Evolutionary conservation across 371 early-diverging fungal species (phyloP).

Genomic region (Coemansia sp.): DNA sequence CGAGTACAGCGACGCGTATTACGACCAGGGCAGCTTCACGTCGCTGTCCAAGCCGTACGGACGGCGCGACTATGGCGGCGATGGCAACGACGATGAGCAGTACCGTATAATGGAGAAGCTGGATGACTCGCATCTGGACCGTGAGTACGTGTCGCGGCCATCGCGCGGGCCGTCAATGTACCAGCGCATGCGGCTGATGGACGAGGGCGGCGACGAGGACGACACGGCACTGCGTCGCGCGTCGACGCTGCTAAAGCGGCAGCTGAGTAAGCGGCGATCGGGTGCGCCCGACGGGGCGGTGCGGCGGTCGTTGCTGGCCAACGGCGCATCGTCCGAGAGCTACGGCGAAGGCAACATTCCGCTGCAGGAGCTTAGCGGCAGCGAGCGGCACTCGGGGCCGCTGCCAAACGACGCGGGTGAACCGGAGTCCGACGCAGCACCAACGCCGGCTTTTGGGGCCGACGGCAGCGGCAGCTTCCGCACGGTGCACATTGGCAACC

Average conservation of each 20-base stretch:
- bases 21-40: slow-evolving; percentile 22
- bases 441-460: slow-evolving; percentile 23
- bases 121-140: slow-evolving; percentile 44
- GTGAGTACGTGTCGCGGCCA: slow-evolving; percentile 42
- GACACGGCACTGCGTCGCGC: slow-evolving; percentile 41
- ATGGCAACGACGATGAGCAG: slow-evolving; percentile 8
- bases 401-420: not conserved
- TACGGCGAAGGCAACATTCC: slow-evolving; percentile 27
- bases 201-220: slow-evolving; percentile 36
- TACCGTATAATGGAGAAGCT: slow-evolving; percentile 43
- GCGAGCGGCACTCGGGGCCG: not conserved
- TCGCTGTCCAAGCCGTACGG: slow-evolving; percentile 36
- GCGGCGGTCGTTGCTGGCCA: slow-evolving; percentile 29
- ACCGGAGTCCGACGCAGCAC: not conserved
- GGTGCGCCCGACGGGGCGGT: slow-evolving; percentile 20
- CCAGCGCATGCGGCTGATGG: slow-evolving; percentile 47
- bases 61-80: slow-evolving; percentile 8
- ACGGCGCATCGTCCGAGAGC: slow-evolving; percentile 10
- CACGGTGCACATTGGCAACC: slow-evolving; percentile 82
- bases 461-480: slow-evolving; percentile 59
- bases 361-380: slow-evolving; percentile 20
- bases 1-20: slow-evolving; percentile 22
- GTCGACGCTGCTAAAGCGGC: slow-evolving; percentile 31
- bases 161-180: slow-evolving; percentile 48
- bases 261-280: slow-evolving; percentile 50